Conservation (phyloP, 73 alveolate genomes). For the Paramecium sexaurelia region DNA sequence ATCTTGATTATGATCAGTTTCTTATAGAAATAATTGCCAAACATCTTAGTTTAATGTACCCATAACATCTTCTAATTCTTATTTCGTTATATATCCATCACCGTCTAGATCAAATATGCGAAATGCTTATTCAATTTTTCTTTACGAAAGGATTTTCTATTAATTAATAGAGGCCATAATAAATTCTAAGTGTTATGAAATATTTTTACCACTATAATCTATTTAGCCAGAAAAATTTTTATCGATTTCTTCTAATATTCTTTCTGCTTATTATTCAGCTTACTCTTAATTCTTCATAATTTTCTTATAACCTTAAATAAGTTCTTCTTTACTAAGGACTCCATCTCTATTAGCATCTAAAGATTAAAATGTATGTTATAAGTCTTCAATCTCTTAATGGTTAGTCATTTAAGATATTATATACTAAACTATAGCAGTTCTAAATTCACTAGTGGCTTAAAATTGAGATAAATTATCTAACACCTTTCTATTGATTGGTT, state of each 20-base stretch:
- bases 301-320: constrained; percentile 59
- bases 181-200: background rate
- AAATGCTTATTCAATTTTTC: constrained; percentile 65
- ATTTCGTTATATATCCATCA: constrained; percentile 64
- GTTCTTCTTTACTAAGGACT: constrained; percentile 76
- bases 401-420: constrained; percentile 59
- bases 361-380: constrained; percentile 70
- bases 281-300: constrained; percentile 19
- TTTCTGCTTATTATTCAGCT: constrained; percentile 52
- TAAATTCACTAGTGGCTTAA: constrained; percentile 49
- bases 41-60: constrained; percentile 55
- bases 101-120: constrained; percentile 70
- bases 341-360: constrained; percentile 84
- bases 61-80: constrained; percentile 56
- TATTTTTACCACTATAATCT: constrained; percentile 66
- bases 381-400: constrained; percentile 62
- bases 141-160: constrained; percentile 50
- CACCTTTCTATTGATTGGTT: constrained; percentile 44
- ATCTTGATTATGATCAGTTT: constrained; percentile 54
- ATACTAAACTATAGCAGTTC: constrained; percentile 59
- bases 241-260: constrained; percentile 65
- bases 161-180: constrained; percentile 63
- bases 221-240: constrained; percentile 66
- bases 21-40: constrained; percentile 46
- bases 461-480: constrained; percentile 48